Evolutionary conservation across 257 asterid species (phyloP).

Genomic region (Solanum chiquidenum): DNA sequence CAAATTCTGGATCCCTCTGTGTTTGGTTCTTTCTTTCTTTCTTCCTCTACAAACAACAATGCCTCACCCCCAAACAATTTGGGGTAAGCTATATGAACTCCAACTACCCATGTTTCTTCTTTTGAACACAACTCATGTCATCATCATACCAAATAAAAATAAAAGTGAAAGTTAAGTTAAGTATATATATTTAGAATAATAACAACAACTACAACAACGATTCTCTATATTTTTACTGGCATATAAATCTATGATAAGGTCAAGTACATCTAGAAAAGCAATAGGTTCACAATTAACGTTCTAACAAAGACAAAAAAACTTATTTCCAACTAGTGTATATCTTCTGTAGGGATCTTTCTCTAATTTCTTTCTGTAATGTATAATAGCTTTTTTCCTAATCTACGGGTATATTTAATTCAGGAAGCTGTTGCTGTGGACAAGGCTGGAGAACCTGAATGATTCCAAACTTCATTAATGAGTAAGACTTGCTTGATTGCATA

Average conservation of each 20-base stretch:
- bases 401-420: slow-evolving; percentile 7
- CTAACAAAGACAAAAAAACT: background rate
- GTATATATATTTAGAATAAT: background rate
- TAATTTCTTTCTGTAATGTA: background rate
- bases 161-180: background rate
- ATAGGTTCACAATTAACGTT: background rate
- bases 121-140: background rate
- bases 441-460: slow-evolving; percentile 32
- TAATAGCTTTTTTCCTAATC: background rate
- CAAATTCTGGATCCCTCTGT: background rate
- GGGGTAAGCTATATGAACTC: background rate
- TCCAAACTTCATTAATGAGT: slow-evolving; percentile 4
- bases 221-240: background rate
- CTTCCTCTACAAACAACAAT: background rate
- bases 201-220: background rate
- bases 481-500: slow-evolving; percentile 13
- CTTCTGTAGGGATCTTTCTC: background rate
- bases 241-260: background rate
- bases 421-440: slow-evolving; percentile 14
- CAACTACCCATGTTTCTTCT: background rate
- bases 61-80: background rate
- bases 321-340: background rate
- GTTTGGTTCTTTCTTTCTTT: background rate
- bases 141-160: background rate
- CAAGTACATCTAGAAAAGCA: background rate